phyloP scores from a whole-genome alignment of 2,329 filamentous ascomycete species.

The Nothopassalora personata region DNA sequence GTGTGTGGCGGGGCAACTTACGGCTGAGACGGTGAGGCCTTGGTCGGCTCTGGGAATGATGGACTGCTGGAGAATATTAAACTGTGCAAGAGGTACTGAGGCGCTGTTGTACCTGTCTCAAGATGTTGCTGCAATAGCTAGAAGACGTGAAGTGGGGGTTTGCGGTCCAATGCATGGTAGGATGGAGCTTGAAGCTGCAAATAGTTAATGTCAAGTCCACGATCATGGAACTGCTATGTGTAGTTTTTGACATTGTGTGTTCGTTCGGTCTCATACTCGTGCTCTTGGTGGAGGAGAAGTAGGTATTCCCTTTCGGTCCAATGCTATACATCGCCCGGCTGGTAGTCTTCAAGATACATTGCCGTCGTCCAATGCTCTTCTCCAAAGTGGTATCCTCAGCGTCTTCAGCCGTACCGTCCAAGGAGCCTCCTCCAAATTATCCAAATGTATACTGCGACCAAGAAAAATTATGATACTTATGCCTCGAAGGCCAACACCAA shows the following conservation, averaged over 20 bases:
- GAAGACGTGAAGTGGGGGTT: background rate
- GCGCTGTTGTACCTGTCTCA: background rate
- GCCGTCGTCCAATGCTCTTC: background rate
- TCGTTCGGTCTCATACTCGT: background rate
- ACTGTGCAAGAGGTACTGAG: no score
- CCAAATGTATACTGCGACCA: background rate
- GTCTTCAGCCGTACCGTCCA: background rate
- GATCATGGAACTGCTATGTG: background rate
- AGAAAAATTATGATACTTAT: background rate
- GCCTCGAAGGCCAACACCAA: slow-evolving; percentile 1
- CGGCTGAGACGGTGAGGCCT: no score
- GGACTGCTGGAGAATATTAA: no score
- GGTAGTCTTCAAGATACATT: background rate
- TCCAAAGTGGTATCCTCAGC: background rate
- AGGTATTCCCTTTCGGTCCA: background rate
- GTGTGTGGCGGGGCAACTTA: no score
- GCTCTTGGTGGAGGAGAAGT: background rate
- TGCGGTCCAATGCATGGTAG: background rate
- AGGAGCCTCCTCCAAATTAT: background rate
- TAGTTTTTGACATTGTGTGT: background rate
- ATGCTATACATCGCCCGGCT: background rate
- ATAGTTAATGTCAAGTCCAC: background rate
- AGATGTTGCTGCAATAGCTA: no score
- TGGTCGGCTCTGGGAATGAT: no score
- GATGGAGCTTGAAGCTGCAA: background rate